These are phyloP conservation scores for Vaccinium corymbosum DNA, from an alignment of 148 eudicot genomes.

Conservation along the genomic window DNA sequence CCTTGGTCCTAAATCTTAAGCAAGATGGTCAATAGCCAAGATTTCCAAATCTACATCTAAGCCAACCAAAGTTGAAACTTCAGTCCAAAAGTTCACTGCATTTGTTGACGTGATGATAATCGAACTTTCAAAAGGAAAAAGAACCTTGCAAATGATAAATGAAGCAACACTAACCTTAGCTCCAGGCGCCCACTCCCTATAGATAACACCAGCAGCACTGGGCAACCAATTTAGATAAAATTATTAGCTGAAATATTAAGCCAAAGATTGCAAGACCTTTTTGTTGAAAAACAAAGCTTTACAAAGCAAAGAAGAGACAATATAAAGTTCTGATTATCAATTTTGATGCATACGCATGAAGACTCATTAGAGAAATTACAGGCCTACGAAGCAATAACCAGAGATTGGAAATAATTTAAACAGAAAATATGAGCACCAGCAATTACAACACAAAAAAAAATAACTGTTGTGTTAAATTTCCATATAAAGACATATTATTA, in stretches of 20 bases:
- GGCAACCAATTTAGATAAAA: conserved; percentile 22
- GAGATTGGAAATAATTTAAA: background rate
- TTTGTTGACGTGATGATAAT: background rate
- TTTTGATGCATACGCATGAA: background rate
- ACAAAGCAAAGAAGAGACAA: conserved; percentile 7
- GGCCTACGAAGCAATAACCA: background rate
- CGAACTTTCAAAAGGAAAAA: background rate
- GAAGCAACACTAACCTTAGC: conserved; percentile 67
- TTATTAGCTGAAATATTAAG: conserved; percentile 20
- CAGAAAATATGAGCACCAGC: background rate
- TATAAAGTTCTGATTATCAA: background rate
- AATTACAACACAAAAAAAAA: background rate
- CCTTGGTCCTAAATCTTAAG: background rate
- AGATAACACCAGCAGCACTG: conserved; percentile 85
- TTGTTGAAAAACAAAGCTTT: background rate
- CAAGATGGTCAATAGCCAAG: background rate
- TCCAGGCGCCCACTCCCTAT: conserved; percentile 99
- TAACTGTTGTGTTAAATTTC: background rate
- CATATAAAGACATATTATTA: background rate
- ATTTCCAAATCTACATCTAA: background rate
- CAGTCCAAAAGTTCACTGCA: background rate
- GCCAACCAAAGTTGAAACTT: background rate
- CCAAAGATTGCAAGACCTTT: background rate
- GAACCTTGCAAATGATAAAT: background rate
- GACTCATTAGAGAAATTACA: background rate